phyloP scores from a whole-genome alignment of 2,329 filamentous ascomycete species.

The Talaromyces sp. region DNA sequence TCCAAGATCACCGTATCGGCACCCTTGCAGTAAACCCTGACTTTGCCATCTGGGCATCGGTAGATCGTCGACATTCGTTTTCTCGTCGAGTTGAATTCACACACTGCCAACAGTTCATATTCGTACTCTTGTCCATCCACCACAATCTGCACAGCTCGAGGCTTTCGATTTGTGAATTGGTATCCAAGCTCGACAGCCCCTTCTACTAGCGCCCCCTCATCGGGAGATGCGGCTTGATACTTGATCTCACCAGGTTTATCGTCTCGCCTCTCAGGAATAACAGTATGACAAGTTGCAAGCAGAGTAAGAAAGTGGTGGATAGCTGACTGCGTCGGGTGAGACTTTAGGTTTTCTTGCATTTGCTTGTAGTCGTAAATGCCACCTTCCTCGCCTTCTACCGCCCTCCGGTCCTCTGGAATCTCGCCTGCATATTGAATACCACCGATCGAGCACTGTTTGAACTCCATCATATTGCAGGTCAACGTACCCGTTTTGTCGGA shows the following conservation, averaged over 20 bases:
- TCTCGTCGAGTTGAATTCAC: conserved; percentile 95
- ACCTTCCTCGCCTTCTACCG: conserved; percentile 63
- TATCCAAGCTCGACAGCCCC: conserved; percentile 84
- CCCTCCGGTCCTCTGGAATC: conserved; percentile 82
- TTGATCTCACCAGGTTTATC: conserved; percentile 79
- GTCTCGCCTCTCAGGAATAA: conserved; percentile 85
- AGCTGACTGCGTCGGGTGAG: conserved; percentile 53
- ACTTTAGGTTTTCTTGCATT: conserved; percentile 65
- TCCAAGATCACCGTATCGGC: conserved; percentile 97
- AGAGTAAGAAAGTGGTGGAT: conserved; percentile 84
- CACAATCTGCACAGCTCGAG: conserved; percentile 78
- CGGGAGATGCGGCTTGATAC: conserved; percentile 95
- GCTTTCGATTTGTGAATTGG: conserved; percentile 85
- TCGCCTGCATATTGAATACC: conserved; percentile 93
- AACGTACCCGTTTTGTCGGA: conserved; percentile 96
- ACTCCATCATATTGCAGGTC: conserved; percentile 99
- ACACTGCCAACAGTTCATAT: conserved; percentile 92
- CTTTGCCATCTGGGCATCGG: conserved; percentile 91
- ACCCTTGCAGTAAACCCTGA: conserved; percentile 91
- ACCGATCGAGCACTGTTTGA: conserved; percentile 88
- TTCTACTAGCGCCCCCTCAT: conserved; percentile 94
- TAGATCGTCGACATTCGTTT: conserved; percentile 99
- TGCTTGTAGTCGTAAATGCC: conserved; percentile 81
- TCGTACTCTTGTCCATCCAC: conserved; percentile 68
- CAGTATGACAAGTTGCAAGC: conserved; percentile 88